phyloP scores from a whole-genome alignment of 2,329 filamentous ascomycete species.

The Dryadomyces sulphureus region DNA sequence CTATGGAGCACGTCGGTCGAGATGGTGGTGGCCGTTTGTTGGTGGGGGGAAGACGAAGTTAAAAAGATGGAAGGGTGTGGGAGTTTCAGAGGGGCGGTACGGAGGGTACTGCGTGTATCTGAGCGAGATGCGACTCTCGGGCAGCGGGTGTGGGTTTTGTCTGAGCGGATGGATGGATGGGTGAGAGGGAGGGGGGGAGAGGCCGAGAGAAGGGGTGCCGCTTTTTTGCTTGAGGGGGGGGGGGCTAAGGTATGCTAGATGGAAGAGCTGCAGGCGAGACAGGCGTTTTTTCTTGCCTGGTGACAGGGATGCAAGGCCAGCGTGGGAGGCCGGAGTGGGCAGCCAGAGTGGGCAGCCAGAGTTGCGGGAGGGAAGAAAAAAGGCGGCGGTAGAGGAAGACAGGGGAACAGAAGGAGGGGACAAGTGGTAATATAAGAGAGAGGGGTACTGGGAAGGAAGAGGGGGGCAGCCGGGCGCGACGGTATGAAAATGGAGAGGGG shows the following conservation, averaged over 20 bases:
- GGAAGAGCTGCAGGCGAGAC: neutral
- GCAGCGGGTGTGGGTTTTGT: neutral
- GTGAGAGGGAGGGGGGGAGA: neutral
- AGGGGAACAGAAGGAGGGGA: neutral
- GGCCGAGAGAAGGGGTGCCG: neutral
- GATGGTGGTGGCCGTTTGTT: neutral
- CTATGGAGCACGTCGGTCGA: neutral
- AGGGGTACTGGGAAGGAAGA: neutral
- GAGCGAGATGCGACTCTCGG: neutral
- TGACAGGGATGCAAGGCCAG: neutral
- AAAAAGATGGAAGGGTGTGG: constrained; percentile 2
- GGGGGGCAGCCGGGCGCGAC: neutral
- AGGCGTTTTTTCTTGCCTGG: neutral
- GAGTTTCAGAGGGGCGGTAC: neutral
- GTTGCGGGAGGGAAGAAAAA: neutral
- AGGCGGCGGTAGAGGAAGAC: neutral
- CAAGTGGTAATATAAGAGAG: constrained; percentile 1
- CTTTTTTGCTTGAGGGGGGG: neutral
- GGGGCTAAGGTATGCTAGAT: neutral
- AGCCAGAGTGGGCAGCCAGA: neutral
- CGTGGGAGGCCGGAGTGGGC: too few relatives aligned
- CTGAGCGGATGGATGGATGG: neutral
- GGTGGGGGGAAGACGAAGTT: neutral
- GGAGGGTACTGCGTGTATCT: too few relatives aligned
- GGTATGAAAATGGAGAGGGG: neutral